Percentiles rank a stretch among this genome's conserved stretches.
Conservation (phyloP, 352 stramenopile genomes). For the Phytophthora lateralis region DNA sequence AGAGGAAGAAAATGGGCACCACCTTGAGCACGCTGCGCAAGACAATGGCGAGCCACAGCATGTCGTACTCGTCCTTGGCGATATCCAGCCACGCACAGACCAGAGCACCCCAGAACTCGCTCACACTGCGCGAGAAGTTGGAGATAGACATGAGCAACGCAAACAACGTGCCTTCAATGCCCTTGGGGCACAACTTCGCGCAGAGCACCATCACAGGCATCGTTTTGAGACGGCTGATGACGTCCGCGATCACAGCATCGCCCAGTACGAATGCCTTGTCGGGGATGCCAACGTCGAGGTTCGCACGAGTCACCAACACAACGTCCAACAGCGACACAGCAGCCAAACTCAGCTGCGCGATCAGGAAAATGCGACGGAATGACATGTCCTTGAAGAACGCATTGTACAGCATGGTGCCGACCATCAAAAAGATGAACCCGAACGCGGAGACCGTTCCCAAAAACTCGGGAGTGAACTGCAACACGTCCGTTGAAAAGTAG, state of each 20-base stretch:
- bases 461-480: conserved; percentile 96
- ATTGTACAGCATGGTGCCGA: conserved; percentile 87
- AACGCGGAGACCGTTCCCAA: conserved; percentile 87
- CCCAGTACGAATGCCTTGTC: conserved; percentile 96
- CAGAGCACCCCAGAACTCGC: conserved; percentile 92
- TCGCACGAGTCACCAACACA: conserved; percentile 92
- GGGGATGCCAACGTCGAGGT: conserved; percentile 92
- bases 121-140: conserved; percentile 94
- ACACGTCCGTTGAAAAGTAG: conserved; percentile 96
- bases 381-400: conserved; percentile 89
- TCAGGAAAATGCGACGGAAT: conserved; percentile 94
- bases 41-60: conserved; percentile 91
- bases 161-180: conserved; percentile 97
- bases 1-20: conserved; percentile 91
- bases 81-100: conserved; percentile 92
- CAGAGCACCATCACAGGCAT: conserved; percentile 96
- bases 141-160: conserved; percentile 97
- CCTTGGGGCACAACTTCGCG: conserved; percentile 93
- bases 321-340: conserved; percentile 79
- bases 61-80: conserved; percentile 91
- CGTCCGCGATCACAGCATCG: conserved; percentile 92
- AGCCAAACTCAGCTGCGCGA: conserved; percentile 77
- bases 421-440: conserved; percentile 79
- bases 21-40: conserved; percentile 92
- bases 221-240: conserved; percentile 82